phyloP scores from a whole-genome alignment of 176 grass and related monocot genomes.

The Paspalum notatum region DNA sequence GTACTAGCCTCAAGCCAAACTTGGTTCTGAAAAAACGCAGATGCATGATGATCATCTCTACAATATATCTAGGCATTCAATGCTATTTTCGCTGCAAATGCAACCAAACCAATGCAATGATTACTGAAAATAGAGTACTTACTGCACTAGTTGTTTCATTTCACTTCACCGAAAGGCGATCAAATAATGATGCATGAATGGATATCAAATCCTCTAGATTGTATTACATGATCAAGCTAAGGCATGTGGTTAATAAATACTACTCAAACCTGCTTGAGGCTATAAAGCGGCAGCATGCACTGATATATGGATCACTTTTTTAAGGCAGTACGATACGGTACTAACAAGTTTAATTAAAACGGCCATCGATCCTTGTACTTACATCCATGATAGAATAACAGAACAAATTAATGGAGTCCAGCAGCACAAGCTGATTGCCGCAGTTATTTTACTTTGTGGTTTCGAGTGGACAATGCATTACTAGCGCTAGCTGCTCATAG shows the following conservation, averaged over 20 bases:
- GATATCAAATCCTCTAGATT: too few relatives aligned
- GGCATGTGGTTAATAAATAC: not conserved
- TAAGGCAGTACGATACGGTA: not conserved
- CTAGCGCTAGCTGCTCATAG: not conserved
- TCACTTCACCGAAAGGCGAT: not conserved
- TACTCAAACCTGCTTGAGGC: not conserved
- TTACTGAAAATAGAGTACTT: not conserved
- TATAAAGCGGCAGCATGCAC: slow-evolving; percentile 32
- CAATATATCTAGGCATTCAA: not conserved
- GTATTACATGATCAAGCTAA: not conserved
- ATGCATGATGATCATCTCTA: not conserved
- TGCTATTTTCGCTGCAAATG: not conserved
- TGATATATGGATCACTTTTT: slow-evolving; percentile 10
- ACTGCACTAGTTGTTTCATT: not conserved
- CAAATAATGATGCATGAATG: not conserved
- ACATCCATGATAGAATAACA: not conserved
- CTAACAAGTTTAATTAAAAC: slow-evolving; percentile 19
- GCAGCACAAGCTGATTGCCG: not conserved
- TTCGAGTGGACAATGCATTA: slow-evolving; percentile 11
- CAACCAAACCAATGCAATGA: accelerated
- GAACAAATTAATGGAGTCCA: slow-evolving; percentile 19
- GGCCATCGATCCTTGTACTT: not conserved
- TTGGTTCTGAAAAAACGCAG: not conserved
- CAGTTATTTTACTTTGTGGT: not conserved
- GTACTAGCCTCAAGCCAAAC: not conserved